Evolutionary conservation across 805 yeast genomes (phyloP).

Genomic region (Brettanomyces nanus): DNA sequence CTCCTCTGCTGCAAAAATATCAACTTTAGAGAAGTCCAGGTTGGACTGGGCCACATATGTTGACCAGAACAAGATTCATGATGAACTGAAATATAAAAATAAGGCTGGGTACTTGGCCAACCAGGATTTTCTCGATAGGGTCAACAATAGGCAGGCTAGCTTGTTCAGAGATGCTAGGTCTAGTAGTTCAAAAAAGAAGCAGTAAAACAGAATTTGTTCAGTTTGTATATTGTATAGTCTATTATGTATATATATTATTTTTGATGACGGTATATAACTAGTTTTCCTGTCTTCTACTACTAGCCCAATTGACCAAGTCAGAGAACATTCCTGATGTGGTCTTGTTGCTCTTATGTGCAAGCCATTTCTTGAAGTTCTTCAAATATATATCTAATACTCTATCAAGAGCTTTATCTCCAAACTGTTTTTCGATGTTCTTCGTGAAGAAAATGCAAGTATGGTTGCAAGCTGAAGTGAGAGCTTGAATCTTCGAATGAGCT

Average conservation of each 20-base stretch:
- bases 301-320: slow-evolving; percentile 77
- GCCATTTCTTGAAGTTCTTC: slow-evolving; percentile 54
- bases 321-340: slow-evolving; percentile 51
- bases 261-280: not conserved
- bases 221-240: slow-evolving; percentile 2
- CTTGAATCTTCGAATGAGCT: slow-evolving; percentile 35
- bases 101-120: slow-evolving; percentile 87
- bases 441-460: slow-evolving; percentile 60
- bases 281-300: slow-evolving; percentile 32
- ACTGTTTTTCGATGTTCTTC: slow-evolving; percentile 39
- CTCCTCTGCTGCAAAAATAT: slow-evolving; percentile 67
- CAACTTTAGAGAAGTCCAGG: slow-evolving; percentile 87
- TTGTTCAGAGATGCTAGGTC: slow-evolving; percentile 35
- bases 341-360: slow-evolving; percentile 35
- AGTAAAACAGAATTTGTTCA: too few relatives aligned
- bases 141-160: slow-evolving; percentile 50
- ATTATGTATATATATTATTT: slow-evolving; percentile 2
- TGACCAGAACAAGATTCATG: slow-evolving; percentile 74
- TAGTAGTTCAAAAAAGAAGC: slow-evolving; percentile 6
- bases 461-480: slow-evolving; percentile 49
- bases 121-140: slow-evolving; percentile 80
- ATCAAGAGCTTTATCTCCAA: slow-evolving; percentile 28
- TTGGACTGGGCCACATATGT: slow-evolving; percentile 95
- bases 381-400: slow-evolving; percentile 49
- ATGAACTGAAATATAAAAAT: slow-evolving; percentile 72